Evolutionary conservation across 2,329 filamentous ascomycete species (phyloP), one percentile per base, ranked within the genome.

Genomic region (Corniculantispora saksenae): DNA sequence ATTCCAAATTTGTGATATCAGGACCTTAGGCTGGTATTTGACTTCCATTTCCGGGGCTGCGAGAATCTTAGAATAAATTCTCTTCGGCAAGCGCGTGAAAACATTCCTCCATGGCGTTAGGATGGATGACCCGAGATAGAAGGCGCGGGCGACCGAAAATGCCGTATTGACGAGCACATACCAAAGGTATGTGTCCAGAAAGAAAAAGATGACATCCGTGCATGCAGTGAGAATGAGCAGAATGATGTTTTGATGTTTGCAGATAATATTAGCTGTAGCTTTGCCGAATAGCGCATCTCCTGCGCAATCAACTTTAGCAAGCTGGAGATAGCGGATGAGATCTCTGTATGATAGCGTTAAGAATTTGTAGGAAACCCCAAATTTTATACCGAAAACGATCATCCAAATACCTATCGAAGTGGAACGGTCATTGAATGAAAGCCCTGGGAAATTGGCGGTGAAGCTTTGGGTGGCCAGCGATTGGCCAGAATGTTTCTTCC

Each of bases 1-100:
- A 74, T 99, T 99, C 95, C 95, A 99, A 66, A 99, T 94, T 79
- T 99, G 95, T 0, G 95, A 99, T 70, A 99, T 98, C 47, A 99
- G 83, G 1, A 99, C 95, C 83, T 99, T 99, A 0, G 95, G 95
- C 81, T 99, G 99, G 83, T 99, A 99, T 84, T 99, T 99, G 84
- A 99, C 98, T 80, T 99, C 95, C 95, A 99, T 99, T 75, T 99
- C 95, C 1, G 95, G 98, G 0, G 95, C 99, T 0, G 95, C 95
- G 32, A 99, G 83, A 51, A 99, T 87, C 84, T 99, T 99, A 35
- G 95, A 99, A 80, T 99, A 99, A 72, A 99, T 97, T 81, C 95
- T 94, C 86, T 99, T 99, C 0, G 95, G 95, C 50, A 99, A 86
- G 54, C 95, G 93, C 21, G 95, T 97, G 82, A 97, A 99, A 71